Conservation (phyloP, 2,329 filamentous ascomycete species). For the Monilinia fructicola region DNA sequence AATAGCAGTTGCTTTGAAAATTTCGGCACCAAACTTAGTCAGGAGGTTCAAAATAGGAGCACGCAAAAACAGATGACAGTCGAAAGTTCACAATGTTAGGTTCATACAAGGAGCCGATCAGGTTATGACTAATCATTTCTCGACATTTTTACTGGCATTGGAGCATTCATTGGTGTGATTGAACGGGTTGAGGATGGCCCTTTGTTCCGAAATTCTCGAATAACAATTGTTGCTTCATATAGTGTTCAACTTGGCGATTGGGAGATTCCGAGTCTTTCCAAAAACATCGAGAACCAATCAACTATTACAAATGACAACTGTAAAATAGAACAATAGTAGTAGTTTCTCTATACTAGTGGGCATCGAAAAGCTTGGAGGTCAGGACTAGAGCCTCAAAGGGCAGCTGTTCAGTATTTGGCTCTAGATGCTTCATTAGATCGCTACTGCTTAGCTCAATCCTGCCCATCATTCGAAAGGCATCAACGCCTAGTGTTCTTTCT, state of each 20-base stretch:
- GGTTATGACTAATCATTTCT: background rate
- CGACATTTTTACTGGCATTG: background rate
- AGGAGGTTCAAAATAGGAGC: background rate
- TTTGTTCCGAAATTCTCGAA: background rate
- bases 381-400: conserved; percentile 13
- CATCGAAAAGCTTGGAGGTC: background rate
- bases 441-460: background rate
- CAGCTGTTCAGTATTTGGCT: background rate
- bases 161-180: background rate
- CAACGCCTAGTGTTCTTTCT: background rate
- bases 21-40: background rate
- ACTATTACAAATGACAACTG: background rate
- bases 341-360: background rate
- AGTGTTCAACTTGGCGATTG: background rate
- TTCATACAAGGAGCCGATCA: background rate
- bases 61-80: background rate
- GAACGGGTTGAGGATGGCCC: background rate
- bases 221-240: background rate
- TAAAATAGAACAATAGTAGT: background rate
- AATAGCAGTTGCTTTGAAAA: background rate
- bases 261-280: background rate
- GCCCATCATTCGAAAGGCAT: background rate
- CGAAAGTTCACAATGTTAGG: background rate
- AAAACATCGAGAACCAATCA: background rate
- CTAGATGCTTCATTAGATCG: background rate